A percentile compares a stretch with the other conserved stretches of the same genome.
These are phyloP conservation scores for Spergularia azorica DNA, from an alignment of 179 eudicot species.

Conservation along the genomic window DNA sequence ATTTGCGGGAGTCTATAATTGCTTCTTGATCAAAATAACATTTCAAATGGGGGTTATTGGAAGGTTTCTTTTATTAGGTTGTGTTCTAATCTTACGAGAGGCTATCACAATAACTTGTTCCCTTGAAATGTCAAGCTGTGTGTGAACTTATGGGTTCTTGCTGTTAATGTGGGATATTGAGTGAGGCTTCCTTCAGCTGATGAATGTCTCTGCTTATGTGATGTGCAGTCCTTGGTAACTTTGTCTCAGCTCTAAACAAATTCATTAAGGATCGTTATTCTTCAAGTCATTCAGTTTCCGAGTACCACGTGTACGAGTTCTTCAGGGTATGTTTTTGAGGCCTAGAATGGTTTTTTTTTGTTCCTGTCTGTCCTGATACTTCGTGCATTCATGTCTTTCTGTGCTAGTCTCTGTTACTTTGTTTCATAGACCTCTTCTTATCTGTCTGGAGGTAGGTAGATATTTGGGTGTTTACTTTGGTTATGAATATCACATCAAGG, in stretches of 20 bases:
- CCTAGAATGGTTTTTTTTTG: background rate
- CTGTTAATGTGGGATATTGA: background rate
- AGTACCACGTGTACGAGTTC: constrained; percentile 83
- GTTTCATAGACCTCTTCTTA: background rate
- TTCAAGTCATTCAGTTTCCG: constrained; percentile 64
- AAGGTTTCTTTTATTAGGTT: background rate
- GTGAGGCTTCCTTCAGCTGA: background rate
- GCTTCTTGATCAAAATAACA: constrained; percentile 15
- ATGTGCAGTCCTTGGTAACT: constrained; percentile 80
- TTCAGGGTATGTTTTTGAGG: constrained; percentile 41
- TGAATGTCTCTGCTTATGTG: constrained; percentile 22
- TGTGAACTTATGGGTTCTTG: background rate
- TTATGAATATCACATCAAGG: background rate
- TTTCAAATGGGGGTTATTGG: background rate
- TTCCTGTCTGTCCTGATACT: background rate
- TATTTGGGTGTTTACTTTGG: background rate
- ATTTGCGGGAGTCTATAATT: background rate
- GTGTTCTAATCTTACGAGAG: background rate
- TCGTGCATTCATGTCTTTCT: background rate
- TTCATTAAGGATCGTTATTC: constrained; percentile 77
- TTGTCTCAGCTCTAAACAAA: constrained; percentile 74
- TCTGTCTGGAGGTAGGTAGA: background rate
- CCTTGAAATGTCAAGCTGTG: background rate
- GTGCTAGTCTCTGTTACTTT: background rate
- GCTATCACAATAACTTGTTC: background rate